These are phyloP conservation scores for Cinnamomum chago DNA, from an alignment of 164 flowering plant genomes.

Conservation along the genomic window DNA sequence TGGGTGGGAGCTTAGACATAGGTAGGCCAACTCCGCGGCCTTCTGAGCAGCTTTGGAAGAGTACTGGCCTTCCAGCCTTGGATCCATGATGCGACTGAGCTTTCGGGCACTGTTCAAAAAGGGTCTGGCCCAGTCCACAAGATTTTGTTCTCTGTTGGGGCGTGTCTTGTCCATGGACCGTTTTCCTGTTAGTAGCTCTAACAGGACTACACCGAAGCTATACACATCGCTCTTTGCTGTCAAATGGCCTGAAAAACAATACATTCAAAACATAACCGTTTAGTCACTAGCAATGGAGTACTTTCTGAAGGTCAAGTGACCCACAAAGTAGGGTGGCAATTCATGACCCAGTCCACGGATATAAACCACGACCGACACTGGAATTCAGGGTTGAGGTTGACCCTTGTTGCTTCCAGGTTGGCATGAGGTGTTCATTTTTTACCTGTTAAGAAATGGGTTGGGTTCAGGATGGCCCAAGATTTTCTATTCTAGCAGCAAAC, in stretches of 20 bases:
- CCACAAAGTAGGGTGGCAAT: too few relatives aligned
- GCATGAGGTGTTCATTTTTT: too few relatives aligned
- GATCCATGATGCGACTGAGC: constrained; percentile 59
- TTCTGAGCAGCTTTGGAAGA: constrained; percentile 59
- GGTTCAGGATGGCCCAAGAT: too few relatives aligned
- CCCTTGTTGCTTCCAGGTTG: too few relatives aligned
- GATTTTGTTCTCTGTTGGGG: constrained; percentile 44
- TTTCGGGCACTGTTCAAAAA: constrained; percentile 46
- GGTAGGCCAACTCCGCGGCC: constrained; percentile 64
- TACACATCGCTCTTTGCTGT: constrained; percentile 79
- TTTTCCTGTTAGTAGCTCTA: constrained; percentile 75
- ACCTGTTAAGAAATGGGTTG: too few relatives aligned
- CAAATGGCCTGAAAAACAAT: constrained; percentile 61
- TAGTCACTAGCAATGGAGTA: too few relatives aligned
- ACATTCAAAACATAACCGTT: too few relatives aligned
- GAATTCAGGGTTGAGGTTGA: too few relatives aligned
- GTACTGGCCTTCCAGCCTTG: constrained; percentile 71
- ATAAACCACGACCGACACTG: too few relatives aligned
- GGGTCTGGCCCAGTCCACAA: constrained; percentile 72
- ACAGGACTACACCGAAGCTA: constrained; percentile 78
- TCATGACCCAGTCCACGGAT: too few relatives aligned
- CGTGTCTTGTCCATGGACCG: constrained; percentile 58
- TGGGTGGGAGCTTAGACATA: constrained; percentile 59
- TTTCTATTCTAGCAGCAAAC: too few relatives aligned
- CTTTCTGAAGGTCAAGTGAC: too few relatives aligned